A percentile compares a stretch with the other conserved stretches of the same genome.
phyloP scores from a whole-genome alignment of 768 basidiomycete species.

The Boletus bicolor region DNA sequence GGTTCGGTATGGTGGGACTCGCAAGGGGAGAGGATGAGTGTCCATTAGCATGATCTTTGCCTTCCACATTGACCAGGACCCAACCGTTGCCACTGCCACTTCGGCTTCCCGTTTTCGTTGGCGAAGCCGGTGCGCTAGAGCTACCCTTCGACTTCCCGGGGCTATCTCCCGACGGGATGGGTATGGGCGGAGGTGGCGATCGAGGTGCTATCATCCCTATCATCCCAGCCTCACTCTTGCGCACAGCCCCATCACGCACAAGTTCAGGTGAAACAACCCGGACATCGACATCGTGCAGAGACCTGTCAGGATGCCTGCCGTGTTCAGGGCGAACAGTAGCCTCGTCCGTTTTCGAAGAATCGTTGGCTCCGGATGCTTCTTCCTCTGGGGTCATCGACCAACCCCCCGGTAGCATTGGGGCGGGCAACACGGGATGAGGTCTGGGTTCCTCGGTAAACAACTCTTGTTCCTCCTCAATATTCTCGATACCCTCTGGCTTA shows the following conservation, averaged over 20 bases:
- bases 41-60: conserved; percentile 31
- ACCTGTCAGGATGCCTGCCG: conserved; percentile 30
- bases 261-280: conserved; percentile 55
- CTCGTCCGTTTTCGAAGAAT: conserved; percentile 28
- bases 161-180: conserved; percentile 28
- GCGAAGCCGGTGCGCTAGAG: conserved; percentile 29
- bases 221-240: conserved; percentile 64
- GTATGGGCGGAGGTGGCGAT: conserved; percentile 24
- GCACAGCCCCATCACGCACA: conserved; percentile 38
- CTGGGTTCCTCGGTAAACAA: conserved; percentile 24
- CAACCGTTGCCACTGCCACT: conserved; percentile 52
- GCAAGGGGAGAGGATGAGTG: conserved; percentile 22
- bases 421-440: conserved; percentile 25
- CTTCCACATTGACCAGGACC: conserved; percentile 64
- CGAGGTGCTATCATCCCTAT: conserved; percentile 46
- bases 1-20: conserved; percentile 29
- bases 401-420: conserved; percentile 48
- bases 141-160: conserved; percentile 20
- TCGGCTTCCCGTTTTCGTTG: conserved; percentile 32
- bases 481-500: conserved; percentile 37
- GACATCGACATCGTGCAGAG: conserved; percentile 48
- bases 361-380: conserved; percentile 37
- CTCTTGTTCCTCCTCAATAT: conserved; percentile 35
- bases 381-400: conserved; percentile 56
- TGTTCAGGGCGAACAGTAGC: conserved; percentile 26